These are phyloP conservation scores for Trichoderma oligosporum DNA, from an alignment of 2,329 filamentous ascomycete species.

Conservation along the genomic window DNA sequence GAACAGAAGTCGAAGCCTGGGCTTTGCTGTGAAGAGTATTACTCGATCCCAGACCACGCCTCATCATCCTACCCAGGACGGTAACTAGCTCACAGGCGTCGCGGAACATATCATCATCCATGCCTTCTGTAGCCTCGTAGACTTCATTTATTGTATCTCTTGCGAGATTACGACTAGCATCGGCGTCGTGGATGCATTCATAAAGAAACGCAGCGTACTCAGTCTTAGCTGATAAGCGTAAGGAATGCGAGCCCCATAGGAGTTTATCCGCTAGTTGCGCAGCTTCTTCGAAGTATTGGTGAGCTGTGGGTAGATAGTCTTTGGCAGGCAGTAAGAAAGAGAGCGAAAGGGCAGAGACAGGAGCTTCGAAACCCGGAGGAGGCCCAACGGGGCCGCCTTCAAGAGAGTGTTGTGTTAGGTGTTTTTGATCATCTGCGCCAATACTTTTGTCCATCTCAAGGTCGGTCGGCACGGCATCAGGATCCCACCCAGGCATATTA, in stretches of 20 bases:
- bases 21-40: constrained; percentile 34
- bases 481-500: constrained; percentile 51
- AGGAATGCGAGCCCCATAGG: constrained; percentile 82
- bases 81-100: constrained; percentile 87
- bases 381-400: constrained; percentile 58
- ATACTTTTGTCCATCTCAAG: constrained; percentile 49
- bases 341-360: constrained; percentile 44
- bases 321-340: constrained; percentile 75
- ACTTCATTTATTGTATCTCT: constrained; percentile 83
- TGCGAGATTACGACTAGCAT: constrained; percentile 71
- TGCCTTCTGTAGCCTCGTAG: constrained; percentile 83
- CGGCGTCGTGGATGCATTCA: constrained; percentile 82
- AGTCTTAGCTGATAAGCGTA: constrained; percentile 84
- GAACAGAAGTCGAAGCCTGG: constrained; percentile 30
- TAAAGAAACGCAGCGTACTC: constrained; percentile 92
- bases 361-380: constrained; percentile 51
- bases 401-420: constrained; percentile 41
- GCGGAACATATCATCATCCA: constrained; percentile 93
- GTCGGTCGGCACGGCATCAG: constrained; percentile 41
- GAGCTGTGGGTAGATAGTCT: constrained; percentile 80
- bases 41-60: constrained; percentile 56
- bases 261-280: constrained; percentile 68
- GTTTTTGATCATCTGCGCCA: constrained; percentile 43
- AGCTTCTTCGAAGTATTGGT: constrained; percentile 75
- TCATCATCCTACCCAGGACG: constrained; percentile 84